Base-by-base conservation (phyloP, 306 rosid species). In the Pachyrhizus erosus region DNA sequence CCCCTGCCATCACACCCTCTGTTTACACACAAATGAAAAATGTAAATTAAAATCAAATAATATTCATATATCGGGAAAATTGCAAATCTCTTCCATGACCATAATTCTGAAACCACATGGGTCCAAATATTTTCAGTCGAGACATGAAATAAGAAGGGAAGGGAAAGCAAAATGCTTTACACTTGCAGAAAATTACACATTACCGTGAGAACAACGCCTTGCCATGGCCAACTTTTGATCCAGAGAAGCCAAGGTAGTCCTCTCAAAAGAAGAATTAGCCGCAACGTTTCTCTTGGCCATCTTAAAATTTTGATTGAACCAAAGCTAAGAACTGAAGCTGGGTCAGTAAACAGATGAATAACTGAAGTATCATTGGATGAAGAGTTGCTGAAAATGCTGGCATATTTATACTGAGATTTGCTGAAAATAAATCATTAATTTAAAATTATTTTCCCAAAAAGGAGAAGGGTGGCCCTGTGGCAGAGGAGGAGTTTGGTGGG, bases 1-100 rank as follows among this genome's bases (percentile, higher is more conserved):
- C 97, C 89, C 99, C 98, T 21, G 99, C 96, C 73, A 92, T 91
- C 65, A 89, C 99, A 55, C 98, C 98, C 88, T 96, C 99, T 93
- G 90, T 86, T 85, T 23, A 42, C 64, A 55, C 73, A 73, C 9
- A 1, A 51, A 81, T 11, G 21, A 49, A 58, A 13, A 78, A 66
- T 26, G 51, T 3, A 54, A 17, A 43, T 54, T 60, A 43, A 43
- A 31, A 68, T 76, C 39, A 82, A 49, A 40, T 49, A 57, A 54
- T 2, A 52, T 70, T 31, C n/a, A 31, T 60, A 64, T 78, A 33
- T 9, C 49, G 29, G 1, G 2, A 23, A 24, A 43, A 67, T 52
- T 68, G n/a, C 70, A 11, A 15, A 43, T 46, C 10, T 66, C 7
- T 4, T 64, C 18, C 39, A 23, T 10, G 61, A 45, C 42, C 57